Evolutionary conservation across 345 rosid genomes (phyloP).

Genomic region (Dimocarpus longan): DNA sequence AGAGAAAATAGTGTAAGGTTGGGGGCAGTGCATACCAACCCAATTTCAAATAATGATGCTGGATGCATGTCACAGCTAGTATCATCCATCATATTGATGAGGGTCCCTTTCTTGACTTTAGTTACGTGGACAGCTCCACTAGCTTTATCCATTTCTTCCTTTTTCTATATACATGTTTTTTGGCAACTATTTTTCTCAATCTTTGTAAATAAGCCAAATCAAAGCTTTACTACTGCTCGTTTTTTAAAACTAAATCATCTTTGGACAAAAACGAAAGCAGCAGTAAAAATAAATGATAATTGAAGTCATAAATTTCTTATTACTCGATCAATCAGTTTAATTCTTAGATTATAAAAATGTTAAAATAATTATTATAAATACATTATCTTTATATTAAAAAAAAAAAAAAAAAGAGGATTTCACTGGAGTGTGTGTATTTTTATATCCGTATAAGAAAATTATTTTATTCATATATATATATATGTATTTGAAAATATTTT

Average conservation of each 20-base stretch:
- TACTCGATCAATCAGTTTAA: no score
- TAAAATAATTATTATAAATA: no score
- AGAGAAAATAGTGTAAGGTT: background rate
- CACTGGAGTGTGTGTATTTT: no score
- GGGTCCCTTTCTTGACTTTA: conserved; percentile 42
- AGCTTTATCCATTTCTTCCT: conserved; percentile 31
- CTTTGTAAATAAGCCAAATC: background rate
- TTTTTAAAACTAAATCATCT: background rate
- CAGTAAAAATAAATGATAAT: no score
- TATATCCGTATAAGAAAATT: no score
- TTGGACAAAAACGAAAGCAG: background rate
- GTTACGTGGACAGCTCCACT: conserved; percentile 19
- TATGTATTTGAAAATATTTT: no score
- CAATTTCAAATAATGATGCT: conserved; percentile 7
- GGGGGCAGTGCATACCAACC: conserved; percentile 5
- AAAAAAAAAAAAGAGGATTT: no score
- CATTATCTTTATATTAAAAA: background rate
- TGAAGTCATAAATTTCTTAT: no score
- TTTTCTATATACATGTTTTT: background rate
- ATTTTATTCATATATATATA: no score
- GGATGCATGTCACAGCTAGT: conserved; percentile 30
- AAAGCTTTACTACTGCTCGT: background rate
- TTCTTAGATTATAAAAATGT: no score
- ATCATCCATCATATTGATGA: conserved; percentile 25
- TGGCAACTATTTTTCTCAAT: background rate